phyloP scores from a whole-genome alignment of 2,329 filamentous ascomycete genomes.

The Cladosporium sp. region DNA sequence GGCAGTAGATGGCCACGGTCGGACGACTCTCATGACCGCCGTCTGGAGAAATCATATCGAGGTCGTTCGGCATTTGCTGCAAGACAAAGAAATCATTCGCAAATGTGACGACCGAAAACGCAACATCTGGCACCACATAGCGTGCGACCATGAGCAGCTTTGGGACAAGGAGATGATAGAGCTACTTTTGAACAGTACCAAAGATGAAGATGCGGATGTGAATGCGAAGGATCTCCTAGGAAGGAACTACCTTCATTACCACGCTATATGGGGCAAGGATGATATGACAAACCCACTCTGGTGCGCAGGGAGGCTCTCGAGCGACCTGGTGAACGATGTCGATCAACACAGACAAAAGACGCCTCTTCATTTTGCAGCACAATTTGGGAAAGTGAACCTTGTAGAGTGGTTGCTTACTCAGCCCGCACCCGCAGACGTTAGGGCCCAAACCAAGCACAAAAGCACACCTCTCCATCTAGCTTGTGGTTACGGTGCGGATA shows the following conservation, averaged over 20 bases:
- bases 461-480: not conserved
- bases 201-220: too few species aligned
- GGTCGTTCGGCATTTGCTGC: constrained; percentile 34
- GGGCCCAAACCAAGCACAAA: not conserved
- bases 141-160: constrained; percentile 32
- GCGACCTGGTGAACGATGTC: too few species aligned
- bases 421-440: not conserved
- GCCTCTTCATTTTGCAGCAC: constrained; percentile 1
- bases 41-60: constrained; percentile 39
- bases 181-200: not conserved
- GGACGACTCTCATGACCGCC: constrained; percentile 26
- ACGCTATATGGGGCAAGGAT: too few species aligned
- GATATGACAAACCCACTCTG: too few species aligned
- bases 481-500: not conserved
- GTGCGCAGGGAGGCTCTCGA: not conserved
- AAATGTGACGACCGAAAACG: constrained; percentile 15
- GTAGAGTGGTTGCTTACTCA: not conserved
- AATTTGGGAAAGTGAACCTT: not conserved
- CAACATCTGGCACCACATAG: constrained; percentile 37
- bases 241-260: too few species aligned
- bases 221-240: too few species aligned
- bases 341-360: not conserved
- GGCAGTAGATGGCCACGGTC: constrained; percentile 1
- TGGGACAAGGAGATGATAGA: constrained; percentile 4
- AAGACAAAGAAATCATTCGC: constrained; percentile 14